Evolutionary conservation across 78 protist species (phyloP), one percentile per base, ranked within the genome.

Genomic region (Dictyostelium brefeldianum): DNA sequence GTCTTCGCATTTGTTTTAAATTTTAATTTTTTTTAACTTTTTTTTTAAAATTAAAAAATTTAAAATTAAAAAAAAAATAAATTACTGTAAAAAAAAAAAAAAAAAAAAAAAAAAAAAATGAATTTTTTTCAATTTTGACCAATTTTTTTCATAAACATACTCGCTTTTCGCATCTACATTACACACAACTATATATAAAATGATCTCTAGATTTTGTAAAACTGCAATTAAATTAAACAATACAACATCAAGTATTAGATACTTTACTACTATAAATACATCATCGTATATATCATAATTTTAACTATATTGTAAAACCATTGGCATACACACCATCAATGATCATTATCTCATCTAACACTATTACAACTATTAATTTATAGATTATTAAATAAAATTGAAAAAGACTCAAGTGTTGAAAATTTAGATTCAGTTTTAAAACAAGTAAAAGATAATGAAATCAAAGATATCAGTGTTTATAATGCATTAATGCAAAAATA

Each of bases 341-440:
- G 43, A 36, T 36, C 43, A 36, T 36, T 36, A 36, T 36, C 43
- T 36, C 1, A 36, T 2, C n/a, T n/a, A n/a, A 2, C 18, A 54
- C 43, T 54, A 54, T 3, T 15, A 54, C 18, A 6, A 73, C 12
- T 17, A 46, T 18, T 46, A n/a, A 15, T 6, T 22, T 46, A 46
- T 17, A 74, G 80, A 36, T 74, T 74, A 74, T n/a, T 22, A 46
- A 74, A 46, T 46, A 46, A 74, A 74, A 31, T 22, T 41, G 51
- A 70, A 70, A 74, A 25, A 74, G 41, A 25, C 17, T n/a, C 29
- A 25, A 74, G 56, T 41, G 48, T 36, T 46, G 29, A 36, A n/a
- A 22, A 36, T 31, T 74, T 74, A n/a, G 80, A 74, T 74, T n/a
- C 22, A 31, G 56, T 74, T 50, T 51, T 77, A 81, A 18, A 67